Evolutionary conservation across 495 filamentous ascomycete species (phyloP), one percentile per base, ranked within the genome.

Genomic region (Amphirosellinia nigrospora): DNA sequence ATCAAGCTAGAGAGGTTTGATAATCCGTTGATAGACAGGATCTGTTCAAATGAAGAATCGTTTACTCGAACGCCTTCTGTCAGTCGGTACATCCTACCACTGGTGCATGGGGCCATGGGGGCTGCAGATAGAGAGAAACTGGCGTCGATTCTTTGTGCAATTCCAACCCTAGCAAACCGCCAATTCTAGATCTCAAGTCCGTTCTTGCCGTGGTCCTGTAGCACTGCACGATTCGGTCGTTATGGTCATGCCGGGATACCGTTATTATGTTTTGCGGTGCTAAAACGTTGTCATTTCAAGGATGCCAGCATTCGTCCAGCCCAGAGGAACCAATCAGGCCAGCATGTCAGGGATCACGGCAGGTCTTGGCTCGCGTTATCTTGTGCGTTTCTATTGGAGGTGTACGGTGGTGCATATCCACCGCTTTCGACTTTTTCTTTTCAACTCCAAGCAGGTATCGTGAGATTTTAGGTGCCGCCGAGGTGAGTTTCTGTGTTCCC

Each of bases 331-430:
- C 55, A 61, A 60, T 46, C 3, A 56, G 21, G 45, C 6, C 46
- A 28, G n/a, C 30, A 46, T 41, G 46, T 63, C 16, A n/a, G 30
- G 53, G 56, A 36, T 55, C 38, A 62, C 48, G 26, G 28, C 48
- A 32, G 32, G 48, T 45, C 68, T 70, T 70, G 68, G 60, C 68
- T 56, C 39, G 60, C 60, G 60, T 70, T 64, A 64, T 64, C 39
- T 64, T 21, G 36, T 46, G 19, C 10, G 23, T 52, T 21, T 61
- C 21, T 32, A 56, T 52, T 68, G 66, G 66, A 21, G 43, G 43
- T 58, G 66, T 39, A 45, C 38, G 30, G 23, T 53, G 11, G 21
- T 66, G 52, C 52, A 45, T 19, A 21, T 43, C 67, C 67, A 69
- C 59, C 59, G 67, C 56, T 52, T 30, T 69, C 66, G 52, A 19